phyloP scores from a whole-genome alignment of 495 filamentous ascomycete genomes.

The Margaritispora aquatica region DNA sequence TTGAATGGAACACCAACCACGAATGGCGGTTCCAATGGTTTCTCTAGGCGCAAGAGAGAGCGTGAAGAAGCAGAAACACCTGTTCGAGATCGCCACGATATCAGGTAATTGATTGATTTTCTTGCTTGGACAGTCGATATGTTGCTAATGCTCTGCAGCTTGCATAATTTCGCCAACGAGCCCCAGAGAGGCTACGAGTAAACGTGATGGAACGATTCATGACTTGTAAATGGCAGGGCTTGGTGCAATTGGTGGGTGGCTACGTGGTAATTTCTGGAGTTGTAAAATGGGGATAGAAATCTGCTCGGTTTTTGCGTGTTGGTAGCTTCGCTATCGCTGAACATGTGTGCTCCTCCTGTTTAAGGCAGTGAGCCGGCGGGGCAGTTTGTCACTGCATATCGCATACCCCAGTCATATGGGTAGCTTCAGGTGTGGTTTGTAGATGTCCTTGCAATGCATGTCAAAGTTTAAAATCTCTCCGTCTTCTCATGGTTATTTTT shows the following conservation, averaged over 20 bases:
- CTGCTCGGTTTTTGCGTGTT: background rate
- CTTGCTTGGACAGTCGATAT: background rate
- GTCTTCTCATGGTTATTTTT: no score
- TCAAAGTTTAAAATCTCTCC: no score
- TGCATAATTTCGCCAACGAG: constrained; percentile 25
- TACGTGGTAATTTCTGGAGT: background rate
- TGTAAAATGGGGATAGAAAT: background rate
- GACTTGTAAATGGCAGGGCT: background rate
- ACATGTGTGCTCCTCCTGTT: no score
- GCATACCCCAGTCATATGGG: no score
- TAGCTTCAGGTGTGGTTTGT: no score
- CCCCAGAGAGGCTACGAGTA: constrained; percentile 19
- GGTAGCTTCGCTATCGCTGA: background rate
- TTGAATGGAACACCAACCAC: background rate
- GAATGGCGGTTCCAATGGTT: constrained; percentile 19
- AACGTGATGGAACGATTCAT: background rate
- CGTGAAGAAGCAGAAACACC: constrained; percentile 17
- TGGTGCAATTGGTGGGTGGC: background rate
- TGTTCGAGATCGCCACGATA: constrained; percentile 26
- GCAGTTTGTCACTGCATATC: no score
- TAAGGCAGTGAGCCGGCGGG: no score
- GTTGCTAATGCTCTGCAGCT: background rate
- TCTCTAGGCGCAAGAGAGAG: constrained; percentile 16
- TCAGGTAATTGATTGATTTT: constrained; percentile 18
- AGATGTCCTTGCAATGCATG: no score